These are phyloP conservation scores for Termitomyces sp. DNA, from an alignment of 768 basidiomycete species.

Conservation along the genomic window DNA sequence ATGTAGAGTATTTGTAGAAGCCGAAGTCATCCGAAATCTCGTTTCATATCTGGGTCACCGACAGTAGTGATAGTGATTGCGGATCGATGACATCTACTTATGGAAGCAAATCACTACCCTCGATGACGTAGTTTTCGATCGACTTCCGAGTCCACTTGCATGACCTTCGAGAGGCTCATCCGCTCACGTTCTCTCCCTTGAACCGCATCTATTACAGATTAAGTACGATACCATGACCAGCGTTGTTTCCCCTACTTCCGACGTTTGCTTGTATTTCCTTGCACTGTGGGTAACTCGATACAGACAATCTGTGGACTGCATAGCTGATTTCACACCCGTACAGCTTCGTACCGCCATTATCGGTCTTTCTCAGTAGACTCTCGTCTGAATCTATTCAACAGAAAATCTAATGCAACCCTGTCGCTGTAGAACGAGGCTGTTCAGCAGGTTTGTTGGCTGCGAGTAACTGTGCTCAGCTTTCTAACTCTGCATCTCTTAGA, in stretches of 20 bases:
- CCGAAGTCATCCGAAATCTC: too few relatives aligned
- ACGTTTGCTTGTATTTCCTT: constrained; percentile 1
- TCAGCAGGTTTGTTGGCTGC: constrained; percentile 8
- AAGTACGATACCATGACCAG: neutral
- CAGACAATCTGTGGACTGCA: neutral
- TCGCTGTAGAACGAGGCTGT: constrained; percentile 11
- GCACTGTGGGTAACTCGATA: neutral
- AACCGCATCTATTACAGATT: neutral
- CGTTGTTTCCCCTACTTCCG: neutral
- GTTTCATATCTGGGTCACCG: too few relatives aligned
- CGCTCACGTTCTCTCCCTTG: neutral
- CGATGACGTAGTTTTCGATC: neutral
- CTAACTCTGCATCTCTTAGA: constrained; percentile 17
- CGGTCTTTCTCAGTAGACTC: neutral
- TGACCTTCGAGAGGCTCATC: neutral
- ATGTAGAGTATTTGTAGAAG: too few relatives aligned
- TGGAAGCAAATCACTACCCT: neutral
- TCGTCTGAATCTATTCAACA: neutral
- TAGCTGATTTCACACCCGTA: neutral
- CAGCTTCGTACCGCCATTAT: neutral
- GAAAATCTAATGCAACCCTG: neutral
- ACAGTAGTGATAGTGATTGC: too few relatives aligned
- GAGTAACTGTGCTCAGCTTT: too few relatives aligned
- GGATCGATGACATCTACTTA: neutral
- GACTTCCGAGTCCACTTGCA: neutral